Evolutionary conservation across 805 yeast species (phyloP).

Genomic region (Pichia rugopelliculosa): DNA sequence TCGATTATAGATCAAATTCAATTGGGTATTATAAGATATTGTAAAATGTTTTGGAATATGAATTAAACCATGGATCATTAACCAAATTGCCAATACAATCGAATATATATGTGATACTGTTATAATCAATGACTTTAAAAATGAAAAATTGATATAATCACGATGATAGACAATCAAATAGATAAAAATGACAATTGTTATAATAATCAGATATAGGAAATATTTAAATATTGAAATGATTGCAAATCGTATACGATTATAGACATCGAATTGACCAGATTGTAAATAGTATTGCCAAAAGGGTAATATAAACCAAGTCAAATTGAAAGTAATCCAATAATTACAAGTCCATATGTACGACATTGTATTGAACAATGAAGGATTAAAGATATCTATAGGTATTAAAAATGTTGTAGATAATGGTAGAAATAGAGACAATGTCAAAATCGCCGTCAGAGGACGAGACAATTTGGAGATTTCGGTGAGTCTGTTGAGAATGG

Average conservation of each 20-base stretch:
- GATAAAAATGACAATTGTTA: constrained; percentile 46
- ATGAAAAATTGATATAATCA: constrained; percentile 30
- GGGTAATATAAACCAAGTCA: constrained; percentile 75
- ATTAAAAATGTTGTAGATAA: constrained; percentile 64
- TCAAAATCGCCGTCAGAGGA: background rate
- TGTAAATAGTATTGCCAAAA: constrained; percentile 64
- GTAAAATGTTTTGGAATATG: constrained; percentile 46
- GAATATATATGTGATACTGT: constrained; percentile 76
- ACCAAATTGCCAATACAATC: constrained; percentile 66
- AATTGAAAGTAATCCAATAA: constrained; percentile 73
- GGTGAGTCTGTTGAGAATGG: background rate
- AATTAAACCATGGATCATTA: constrained; percentile 77
- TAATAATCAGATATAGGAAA: constrained; percentile 48
- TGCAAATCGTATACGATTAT: constrained; percentile 47
- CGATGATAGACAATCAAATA: constrained; percentile 44
- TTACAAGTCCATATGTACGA: constrained; percentile 55
- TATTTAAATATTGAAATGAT: constrained; percentile 48
- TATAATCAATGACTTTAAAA: constrained; percentile 59
- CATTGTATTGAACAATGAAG: constrained; percentile 30
- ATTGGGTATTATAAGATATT: constrained; percentile 23
- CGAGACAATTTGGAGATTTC: background rate
- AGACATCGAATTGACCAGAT: constrained; percentile 54
- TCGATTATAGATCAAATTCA: constrained; percentile 36
- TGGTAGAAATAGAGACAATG: constrained; percentile 62
- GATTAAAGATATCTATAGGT: constrained; percentile 60